phyloP scores from a whole-genome alignment of 306 rosid genomes.

The Astragalus membranaceus region DNA sequence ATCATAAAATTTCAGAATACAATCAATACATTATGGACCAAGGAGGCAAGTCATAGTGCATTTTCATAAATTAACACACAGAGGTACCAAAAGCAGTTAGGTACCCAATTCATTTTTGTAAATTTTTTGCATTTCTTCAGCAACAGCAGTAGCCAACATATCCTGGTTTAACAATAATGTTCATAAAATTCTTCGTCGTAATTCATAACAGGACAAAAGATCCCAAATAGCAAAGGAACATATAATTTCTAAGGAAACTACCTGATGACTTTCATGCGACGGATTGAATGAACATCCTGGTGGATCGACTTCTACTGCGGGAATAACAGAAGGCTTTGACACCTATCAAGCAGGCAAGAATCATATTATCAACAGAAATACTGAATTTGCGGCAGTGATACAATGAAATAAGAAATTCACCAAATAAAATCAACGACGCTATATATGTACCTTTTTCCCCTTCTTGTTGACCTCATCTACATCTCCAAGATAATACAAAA shows the following conservation, averaged over 20 bases:
- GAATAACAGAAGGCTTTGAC: conserved; percentile 58
- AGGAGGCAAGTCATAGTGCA: too few relatives aligned
- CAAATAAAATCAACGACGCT: not conserved
- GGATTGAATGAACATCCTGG: conserved; percentile 92
- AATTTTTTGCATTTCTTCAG: conserved; percentile 84
- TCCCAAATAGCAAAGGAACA: not conserved
- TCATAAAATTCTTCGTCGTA: not conserved
- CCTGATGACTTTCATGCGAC: conserved; percentile 77
- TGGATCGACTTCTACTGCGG: conserved; percentile 93
- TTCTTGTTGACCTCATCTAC: conserved; percentile 42
- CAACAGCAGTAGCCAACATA: conserved; percentile 73
- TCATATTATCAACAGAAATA: conserved; percentile 15
- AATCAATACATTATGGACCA: too few relatives aligned
- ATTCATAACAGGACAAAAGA: not conserved
- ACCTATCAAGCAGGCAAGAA: conserved; percentile 25
- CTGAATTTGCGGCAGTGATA: not conserved
- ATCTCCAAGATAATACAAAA: conserved; percentile 32
- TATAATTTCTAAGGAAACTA: conserved; percentile 22
- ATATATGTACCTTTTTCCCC: conserved; percentile 52
- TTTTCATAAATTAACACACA: too few relatives aligned
- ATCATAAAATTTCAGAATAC: too few relatives aligned
- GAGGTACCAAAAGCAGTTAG: too few relatives aligned
- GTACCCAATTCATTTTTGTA: conserved; percentile 82
- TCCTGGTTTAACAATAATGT: conserved; percentile 50
- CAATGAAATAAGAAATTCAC: not conserved